A percentile compares a stretch with the other conserved stretches of the same genome.
phyloP scores from a whole-genome alignment of 2,329 filamentous ascomycete genomes.

The Fusarium mangiferae region DNA sequence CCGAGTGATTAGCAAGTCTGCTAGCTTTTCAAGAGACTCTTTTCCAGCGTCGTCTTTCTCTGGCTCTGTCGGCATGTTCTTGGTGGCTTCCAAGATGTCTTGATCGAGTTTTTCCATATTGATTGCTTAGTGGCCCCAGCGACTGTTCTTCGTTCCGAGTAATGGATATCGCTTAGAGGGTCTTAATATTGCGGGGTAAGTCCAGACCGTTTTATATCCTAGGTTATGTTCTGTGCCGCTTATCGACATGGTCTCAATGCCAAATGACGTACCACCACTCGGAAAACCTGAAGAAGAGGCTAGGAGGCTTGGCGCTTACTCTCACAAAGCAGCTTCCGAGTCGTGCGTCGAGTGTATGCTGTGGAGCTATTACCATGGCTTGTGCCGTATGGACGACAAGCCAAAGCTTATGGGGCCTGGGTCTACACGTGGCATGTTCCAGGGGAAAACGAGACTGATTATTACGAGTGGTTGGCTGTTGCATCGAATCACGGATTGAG shows the following conservation, averaged over 20 bases:
- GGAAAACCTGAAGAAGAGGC: neutral
- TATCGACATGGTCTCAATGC: neutral
- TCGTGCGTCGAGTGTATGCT: neutral
- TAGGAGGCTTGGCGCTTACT: neutral
- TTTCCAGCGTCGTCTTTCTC: neutral
- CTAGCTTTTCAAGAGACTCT: neutral
- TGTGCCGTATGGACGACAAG: no score
- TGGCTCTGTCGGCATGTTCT: neutral
- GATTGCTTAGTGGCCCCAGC: neutral
- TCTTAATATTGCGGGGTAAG: neutral
- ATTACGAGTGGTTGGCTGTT: neutral
- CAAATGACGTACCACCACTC: neutral
- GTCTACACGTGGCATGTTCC: neutral
- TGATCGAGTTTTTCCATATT: neutral
- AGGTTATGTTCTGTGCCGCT: neutral
- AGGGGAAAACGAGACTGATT: neutral
- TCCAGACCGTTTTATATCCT: neutral
- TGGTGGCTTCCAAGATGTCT: neutral
- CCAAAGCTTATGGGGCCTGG: neutral
- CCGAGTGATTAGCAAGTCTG: neutral
- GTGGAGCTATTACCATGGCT: no score
- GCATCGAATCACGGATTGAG: neutral
- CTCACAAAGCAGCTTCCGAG: neutral
- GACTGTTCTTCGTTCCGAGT: neutral
- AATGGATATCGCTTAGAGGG: neutral